Conservation (phyloP, 441 rosid species). For the Pelargonium australe region DNA sequence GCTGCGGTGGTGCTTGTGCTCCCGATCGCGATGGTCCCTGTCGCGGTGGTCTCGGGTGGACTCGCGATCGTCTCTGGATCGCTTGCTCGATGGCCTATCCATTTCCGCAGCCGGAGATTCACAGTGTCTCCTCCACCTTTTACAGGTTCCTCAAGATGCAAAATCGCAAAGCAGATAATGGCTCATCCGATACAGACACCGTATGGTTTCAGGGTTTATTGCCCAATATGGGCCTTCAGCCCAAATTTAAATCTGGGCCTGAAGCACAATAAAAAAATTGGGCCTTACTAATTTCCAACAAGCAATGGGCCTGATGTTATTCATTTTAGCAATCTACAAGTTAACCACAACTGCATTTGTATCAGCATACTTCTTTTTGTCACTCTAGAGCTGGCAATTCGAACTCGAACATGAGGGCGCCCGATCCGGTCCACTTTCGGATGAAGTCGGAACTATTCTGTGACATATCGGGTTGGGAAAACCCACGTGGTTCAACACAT, state of each 20-base stretch:
- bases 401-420: too few species aligned
- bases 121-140: too few species aligned
- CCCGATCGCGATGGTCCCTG: slow-evolving; percentile 16
- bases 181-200: not conserved
- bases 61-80: slow-evolving; percentile 45
- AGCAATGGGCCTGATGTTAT: too few species aligned
- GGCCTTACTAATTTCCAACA: not conserved
- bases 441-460: too few species aligned
- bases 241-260: too few species aligned
- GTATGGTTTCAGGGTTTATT: not conserved
- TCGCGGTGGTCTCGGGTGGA: slow-evolving; percentile 20
- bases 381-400: too few species aligned
- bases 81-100: slow-evolving; percentile 44
- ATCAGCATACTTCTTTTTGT: too few species aligned
- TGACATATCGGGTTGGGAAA: too few species aligned
- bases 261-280: not conserved
- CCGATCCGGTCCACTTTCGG: too few species aligned
- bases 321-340: too few species aligned
- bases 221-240: not conserved
- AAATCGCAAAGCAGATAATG: not conserved
- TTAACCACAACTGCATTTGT: too few species aligned
- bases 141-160: not conserved
- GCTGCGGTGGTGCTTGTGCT: slow-evolving; percentile 33
- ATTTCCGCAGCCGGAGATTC: slow-evolving; percentile 17
- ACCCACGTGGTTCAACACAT: too few species aligned